phyloP scores from a whole-genome alignment of 176 grass and related monocot genomes.

The Ensete ventricosum region DNA sequence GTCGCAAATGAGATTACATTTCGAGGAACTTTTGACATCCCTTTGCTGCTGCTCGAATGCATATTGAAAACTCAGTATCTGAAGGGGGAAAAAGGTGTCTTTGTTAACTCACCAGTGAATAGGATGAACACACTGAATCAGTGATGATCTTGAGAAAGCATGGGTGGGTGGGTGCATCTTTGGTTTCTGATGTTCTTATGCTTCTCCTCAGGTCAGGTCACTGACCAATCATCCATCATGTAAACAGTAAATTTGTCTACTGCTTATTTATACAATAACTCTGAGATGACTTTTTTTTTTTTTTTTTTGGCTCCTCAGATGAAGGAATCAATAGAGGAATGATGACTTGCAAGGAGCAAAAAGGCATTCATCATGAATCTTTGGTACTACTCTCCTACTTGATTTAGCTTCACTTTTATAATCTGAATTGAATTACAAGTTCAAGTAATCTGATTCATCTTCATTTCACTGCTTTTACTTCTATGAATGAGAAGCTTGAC shows the following conservation, averaged over 20 bases:
- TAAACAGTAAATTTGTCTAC: background rate
- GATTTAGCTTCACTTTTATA: no score
- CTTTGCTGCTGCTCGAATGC: background rate
- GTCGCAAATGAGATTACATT: no score
- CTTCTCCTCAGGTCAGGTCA: background rate
- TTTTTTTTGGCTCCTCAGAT: no score
- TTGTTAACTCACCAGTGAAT: background rate
- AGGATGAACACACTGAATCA: background rate
- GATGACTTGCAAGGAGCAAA: no score
- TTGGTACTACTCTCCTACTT: no score
- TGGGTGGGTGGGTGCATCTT: background rate
- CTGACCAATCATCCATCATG: background rate
- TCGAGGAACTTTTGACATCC: no score
- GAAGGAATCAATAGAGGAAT: no score
- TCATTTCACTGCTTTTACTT: no score
- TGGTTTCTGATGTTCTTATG: background rate
- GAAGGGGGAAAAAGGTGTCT: background rate
- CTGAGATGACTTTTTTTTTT: background rate
- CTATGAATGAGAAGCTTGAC: no score
- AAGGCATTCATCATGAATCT: no score
- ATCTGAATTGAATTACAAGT: no score
- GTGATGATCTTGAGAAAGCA: constrained; percentile 6
- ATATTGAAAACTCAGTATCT: background rate
- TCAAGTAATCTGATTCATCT: no score
- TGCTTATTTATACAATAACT: background rate